Percentiles rank a stretch among this genome's conserved stretches.
Conservation (phyloP, 78 protist genomes). For the Dictyostelium firmibasis region DNA sequence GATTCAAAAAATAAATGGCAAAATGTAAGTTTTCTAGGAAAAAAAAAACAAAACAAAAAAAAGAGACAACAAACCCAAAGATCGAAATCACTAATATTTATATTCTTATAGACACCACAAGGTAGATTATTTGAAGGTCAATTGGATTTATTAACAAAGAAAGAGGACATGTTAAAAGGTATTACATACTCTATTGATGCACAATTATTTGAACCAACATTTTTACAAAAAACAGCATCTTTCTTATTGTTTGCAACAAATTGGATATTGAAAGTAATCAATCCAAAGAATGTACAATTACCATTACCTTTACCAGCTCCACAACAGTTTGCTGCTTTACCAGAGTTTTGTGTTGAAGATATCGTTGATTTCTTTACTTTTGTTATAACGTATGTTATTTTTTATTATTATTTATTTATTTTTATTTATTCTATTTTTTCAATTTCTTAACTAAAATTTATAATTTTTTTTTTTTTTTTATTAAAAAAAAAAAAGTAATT, state of each 20-base stretch:
- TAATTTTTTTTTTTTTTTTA: neutral
- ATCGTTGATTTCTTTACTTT: slow-evolving; percentile 68
- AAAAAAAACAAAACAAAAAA: neutral
- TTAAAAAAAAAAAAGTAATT: neutral
- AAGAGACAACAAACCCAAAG: neutral
- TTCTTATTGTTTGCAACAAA: slow-evolving; percentile 47
- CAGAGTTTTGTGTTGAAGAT: slow-evolving; percentile 82
- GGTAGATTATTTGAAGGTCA: slow-evolving; percentile 31
- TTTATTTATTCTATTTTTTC: neutral
- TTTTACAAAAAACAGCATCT: slow-evolving; percentile 15
- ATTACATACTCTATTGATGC: slow-evolving; percentile 13
- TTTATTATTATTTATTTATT: neutral
- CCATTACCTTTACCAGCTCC: slow-evolving; percentile 46
- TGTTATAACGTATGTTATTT: neutral
- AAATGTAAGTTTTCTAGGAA: neutral
- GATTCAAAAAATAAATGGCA: slow-evolving; percentile 35
- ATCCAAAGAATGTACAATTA: slow-evolving; percentile 19
- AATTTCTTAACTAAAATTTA: neutral
- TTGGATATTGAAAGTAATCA: slow-evolving; percentile 36
- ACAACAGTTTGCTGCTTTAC: slow-evolving; percentile 58
- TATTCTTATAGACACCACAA: slow-evolving; percentile 50
- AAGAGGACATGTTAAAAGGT: slow-evolving; percentile 39
- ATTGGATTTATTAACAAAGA: neutral
- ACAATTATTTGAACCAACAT: slow-evolving; percentile 56
- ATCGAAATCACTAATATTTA: neutral